Conservation (phyloP, 2,329 filamentous ascomycete species). For the Albophoma yamanashiensis region DNA sequence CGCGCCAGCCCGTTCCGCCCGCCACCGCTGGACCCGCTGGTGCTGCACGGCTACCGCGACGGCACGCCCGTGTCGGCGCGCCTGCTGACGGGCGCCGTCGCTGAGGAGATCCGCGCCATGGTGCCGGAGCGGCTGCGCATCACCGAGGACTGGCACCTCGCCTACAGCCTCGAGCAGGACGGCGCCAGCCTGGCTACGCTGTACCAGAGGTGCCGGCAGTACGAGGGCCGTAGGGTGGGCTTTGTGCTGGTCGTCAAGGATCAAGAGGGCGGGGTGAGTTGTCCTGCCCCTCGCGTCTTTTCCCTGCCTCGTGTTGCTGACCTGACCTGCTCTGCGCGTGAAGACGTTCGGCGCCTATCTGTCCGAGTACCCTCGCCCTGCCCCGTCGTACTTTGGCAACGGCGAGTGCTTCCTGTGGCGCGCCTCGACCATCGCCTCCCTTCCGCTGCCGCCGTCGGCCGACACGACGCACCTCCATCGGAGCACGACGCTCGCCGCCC, state of each 20-base stretch:
- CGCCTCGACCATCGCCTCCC: conserved; percentile 45
- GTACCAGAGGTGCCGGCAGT: conserved; percentile 66
- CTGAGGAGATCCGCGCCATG: conserved; percentile 87
- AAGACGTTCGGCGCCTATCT: conserved; percentile 88
- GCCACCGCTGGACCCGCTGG: conserved; percentile 75
- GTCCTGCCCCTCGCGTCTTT: not conserved
- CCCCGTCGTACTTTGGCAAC: conserved; percentile 82
- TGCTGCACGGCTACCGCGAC: conserved; percentile 53
- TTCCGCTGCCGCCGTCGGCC: conserved; percentile 39
- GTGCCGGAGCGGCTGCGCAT: conserved; percentile 81
- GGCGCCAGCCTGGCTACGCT: conserved; percentile 80
- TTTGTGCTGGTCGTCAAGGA: conserved; percentile 87
- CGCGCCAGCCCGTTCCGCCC: conserved; percentile 73
- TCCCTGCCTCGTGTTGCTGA: not conserved
- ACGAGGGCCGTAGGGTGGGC: conserved; percentile 60
- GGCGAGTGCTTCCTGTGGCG: conserved; percentile 80
- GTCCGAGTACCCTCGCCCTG: conserved; percentile 74
- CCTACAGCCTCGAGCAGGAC: conserved; percentile 86
- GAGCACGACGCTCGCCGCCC: conserved; percentile 24
- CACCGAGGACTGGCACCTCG: conserved; percentile 73
- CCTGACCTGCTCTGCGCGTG: conserved; percentile 1
- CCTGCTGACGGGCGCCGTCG: conserved; percentile 62
- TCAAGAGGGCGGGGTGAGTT: conserved; percentile 57
- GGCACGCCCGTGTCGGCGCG: conserved; percentile 49
- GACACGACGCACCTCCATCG: conserved; percentile 38